These are phyloP conservation scores for Cytospora chrysosperma DNA, from an alignment of 2,329 filamentous ascomycete species.

Conservation along the genomic window DNA sequence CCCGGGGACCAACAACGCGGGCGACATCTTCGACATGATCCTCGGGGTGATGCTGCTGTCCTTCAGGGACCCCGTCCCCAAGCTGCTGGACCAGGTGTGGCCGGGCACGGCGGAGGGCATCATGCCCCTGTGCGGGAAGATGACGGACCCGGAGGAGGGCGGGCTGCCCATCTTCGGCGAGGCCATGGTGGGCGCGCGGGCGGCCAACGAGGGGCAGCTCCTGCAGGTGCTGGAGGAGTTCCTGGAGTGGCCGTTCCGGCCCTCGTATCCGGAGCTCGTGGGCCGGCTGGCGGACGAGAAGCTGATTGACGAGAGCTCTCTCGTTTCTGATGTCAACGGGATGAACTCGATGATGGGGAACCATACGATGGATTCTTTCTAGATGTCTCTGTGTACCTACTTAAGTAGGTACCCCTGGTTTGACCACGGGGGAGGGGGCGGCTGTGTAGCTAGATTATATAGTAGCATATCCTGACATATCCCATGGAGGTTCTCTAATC, in stretches of 20 bases:
- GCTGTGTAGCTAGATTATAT: neutral
- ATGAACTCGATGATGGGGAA: neutral
- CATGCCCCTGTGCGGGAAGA: conserved; percentile 45
- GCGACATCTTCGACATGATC: conserved; percentile 55
- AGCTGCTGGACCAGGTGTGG: conserved; percentile 52
- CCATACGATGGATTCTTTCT: conserved; percentile 6
- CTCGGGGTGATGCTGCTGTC: conserved; percentile 40
- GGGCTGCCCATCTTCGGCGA: conserved; percentile 42
- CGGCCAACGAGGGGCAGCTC: conserved; percentile 55
- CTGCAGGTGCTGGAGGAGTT: conserved; percentile 59
- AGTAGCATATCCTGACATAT: neutral
- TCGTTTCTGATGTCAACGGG: neutral
- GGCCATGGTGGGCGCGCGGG: conserved; percentile 45
- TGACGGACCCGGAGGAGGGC: conserved; percentile 48
- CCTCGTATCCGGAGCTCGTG: conserved; percentile 49
- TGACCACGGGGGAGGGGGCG: neutral
- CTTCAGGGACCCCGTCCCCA: conserved; percentile 37
- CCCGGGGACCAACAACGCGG: conserved; percentile 38
- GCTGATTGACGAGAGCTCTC: conserved; percentile 23
- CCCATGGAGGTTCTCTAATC: neutral
- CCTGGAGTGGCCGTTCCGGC: conserved; percentile 65
- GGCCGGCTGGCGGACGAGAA: conserved; percentile 37
- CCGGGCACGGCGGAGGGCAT: conserved; percentile 59
- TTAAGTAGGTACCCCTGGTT: no score
- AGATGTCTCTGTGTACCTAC: neutral